Percentiles rank a stretch among this genome's conserved stretches.
phyloP scores from a whole-genome alignment of 148 eudicot species.

The Agrostemma githago region DNA sequence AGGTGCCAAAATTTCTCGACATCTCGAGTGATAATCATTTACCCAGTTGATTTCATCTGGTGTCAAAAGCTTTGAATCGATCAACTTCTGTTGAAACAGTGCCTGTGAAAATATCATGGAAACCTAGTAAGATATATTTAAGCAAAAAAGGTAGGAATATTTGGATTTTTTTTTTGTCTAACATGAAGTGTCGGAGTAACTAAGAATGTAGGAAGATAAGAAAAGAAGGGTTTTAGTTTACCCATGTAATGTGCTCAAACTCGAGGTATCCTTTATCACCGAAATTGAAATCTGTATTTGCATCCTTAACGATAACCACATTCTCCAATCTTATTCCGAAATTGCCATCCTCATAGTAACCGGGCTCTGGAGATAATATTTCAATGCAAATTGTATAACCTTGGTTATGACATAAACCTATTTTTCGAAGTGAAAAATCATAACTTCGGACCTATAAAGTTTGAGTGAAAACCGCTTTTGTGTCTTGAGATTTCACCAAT shows the following conservation, averaged over 20 bases:
- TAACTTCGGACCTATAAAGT: too few relatives aligned
- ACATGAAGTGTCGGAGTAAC: neutral
- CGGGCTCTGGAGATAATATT: slow-evolving; percentile 60
- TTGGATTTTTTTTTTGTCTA: too few relatives aligned
- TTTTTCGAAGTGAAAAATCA: too few relatives aligned
- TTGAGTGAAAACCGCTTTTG: too few relatives aligned
- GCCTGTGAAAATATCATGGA: slow-evolving; percentile 41
- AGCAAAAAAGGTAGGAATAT: too few relatives aligned
- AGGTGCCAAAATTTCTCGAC: slow-evolving; percentile 67
- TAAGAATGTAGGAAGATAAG: neutral
- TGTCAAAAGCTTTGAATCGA: slow-evolving; percentile 50
- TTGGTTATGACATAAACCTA: too few relatives aligned
- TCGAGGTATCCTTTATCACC: slow-evolving; percentile 81
- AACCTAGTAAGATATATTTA: neutral
- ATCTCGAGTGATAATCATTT: slow-evolving; percentile 64
- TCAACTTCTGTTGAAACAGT: slow-evolving; percentile 80
- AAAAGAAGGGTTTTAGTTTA: slow-evolving; percentile 27
- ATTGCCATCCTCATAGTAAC: slow-evolving; percentile 90
- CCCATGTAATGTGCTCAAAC: slow-evolving; percentile 97
- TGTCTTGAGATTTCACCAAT: too few relatives aligned
- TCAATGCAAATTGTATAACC: too few relatives aligned
- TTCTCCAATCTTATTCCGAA: slow-evolving; percentile 96
- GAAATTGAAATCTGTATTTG: slow-evolving; percentile 75
- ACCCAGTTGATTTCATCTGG: slow-evolving; percentile 84
- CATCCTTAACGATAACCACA: slow-evolving; percentile 80